Conservation (phyloP, 2,329 filamentous ascomycete species). For the Didymella exigua region DNA sequence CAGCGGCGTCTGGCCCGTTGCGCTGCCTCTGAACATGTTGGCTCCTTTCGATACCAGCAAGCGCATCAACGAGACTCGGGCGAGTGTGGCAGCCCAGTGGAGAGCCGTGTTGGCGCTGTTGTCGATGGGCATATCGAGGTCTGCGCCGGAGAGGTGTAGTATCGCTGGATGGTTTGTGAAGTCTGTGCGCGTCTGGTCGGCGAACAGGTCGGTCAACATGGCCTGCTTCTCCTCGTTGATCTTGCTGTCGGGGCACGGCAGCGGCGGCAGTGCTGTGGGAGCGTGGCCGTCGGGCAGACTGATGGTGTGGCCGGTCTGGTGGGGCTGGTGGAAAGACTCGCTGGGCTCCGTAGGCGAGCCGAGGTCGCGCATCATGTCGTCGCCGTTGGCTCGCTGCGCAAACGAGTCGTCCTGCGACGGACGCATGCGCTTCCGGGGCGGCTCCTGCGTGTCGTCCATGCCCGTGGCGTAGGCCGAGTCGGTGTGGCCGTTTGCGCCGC, state of each 20-base stretch:
- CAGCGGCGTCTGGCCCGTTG: constrained; percentile 86
- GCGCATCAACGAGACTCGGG: constrained; percentile 79
- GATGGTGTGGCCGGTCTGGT: constrained; percentile 55
- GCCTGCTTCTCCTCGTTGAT: constrained; percentile 81
- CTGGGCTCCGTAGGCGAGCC: constrained; percentile 77
- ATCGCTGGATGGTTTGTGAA: constrained; percentile 78
- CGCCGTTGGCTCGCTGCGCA: constrained; percentile 51
- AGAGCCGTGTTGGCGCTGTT: constrained; percentile 86
- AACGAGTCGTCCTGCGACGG: constrained; percentile 51
- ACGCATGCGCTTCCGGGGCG: constrained; percentile 77
- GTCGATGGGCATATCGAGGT: constrained; percentile 93
- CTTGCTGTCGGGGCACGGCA: constrained; percentile 63
- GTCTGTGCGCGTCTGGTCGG: constrained; percentile 67
- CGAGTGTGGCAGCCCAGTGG: constrained; percentile 94
- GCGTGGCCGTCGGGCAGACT: constrained; percentile 58
- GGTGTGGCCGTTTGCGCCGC: constrained; percentile 54
- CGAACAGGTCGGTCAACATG: constrained; percentile 73
- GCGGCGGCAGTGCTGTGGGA: constrained; percentile 66
- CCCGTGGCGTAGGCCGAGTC: constrained; percentile 73
- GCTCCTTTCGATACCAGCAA: constrained; percentile 83
- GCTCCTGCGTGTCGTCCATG: constrained; percentile 66
- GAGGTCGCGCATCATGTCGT: constrained; percentile 62
- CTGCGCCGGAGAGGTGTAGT: constrained; percentile 73
- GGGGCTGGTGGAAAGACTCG: constrained; percentile 67
- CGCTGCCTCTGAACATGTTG: constrained; percentile 85